phyloP scores from a whole-genome alignment of 2,329 filamentous ascomycete species.

The Pezicula neosporulosa region DNA sequence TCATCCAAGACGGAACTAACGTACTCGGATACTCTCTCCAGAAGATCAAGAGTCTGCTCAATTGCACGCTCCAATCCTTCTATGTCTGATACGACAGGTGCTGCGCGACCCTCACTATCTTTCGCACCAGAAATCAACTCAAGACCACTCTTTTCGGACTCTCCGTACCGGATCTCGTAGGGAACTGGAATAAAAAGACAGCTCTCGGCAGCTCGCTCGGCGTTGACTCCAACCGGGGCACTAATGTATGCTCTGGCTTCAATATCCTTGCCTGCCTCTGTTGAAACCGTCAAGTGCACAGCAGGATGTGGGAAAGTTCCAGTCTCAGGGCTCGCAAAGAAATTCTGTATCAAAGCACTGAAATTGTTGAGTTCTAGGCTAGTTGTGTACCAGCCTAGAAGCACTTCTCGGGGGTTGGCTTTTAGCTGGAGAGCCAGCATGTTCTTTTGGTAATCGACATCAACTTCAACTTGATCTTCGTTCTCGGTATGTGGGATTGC shows the following conservation, averaged over 20 bases:
- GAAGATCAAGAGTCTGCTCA: constrained; percentile 82
- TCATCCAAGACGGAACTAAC: constrained; percentile 93
- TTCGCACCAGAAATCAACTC: constrained; percentile 83
- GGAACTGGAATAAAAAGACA: constrained; percentile 97
- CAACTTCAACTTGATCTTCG: constrained; percentile 97
- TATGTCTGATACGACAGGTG: constrained; percentile 79
- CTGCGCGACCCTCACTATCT: constrained; percentile 70
- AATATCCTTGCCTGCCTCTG: constrained; percentile 82
- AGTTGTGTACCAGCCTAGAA: constrained; percentile 98
- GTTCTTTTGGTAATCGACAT: constrained; percentile 99
- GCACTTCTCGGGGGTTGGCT: constrained; percentile 87
- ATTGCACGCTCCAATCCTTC: constrained; percentile 83
- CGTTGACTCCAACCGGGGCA: constrained; percentile 89
- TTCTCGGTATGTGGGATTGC: constrained; percentile 98
- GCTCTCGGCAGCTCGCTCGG: constrained; percentile 91
- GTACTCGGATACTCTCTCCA: constrained; percentile 89
- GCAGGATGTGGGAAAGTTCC: constrained; percentile 98
- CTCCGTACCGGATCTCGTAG: constrained; percentile 87
- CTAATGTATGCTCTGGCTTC: constrained; percentile 93
- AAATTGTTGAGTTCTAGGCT: constrained; percentile 97
- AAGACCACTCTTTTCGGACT: constrained; percentile 72
- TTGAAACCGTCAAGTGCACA: constrained; percentile 92
- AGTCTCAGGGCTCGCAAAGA: constrained; percentile 95
- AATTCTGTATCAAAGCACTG: constrained; percentile 98
- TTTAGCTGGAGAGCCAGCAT: constrained; percentile 95